Percentiles rank a stretch among this genome's conserved stretches.
These are phyloP conservation scores for Aristolochia californica DNA, from an alignment of 164 flowering plant species.

Conservation along the genomic window DNA sequence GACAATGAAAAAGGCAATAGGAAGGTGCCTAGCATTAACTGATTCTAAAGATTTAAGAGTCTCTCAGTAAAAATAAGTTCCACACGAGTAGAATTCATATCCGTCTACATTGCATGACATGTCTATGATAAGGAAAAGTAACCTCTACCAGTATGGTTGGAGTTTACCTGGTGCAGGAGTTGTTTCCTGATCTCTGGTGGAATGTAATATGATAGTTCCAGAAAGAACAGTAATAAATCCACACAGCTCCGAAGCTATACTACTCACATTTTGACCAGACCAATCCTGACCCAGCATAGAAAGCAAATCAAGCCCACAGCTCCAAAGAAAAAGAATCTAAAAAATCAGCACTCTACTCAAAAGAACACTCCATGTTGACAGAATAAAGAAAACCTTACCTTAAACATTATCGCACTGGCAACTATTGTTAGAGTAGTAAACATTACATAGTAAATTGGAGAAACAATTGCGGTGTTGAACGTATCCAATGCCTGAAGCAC, in stretches of 20 bases:
- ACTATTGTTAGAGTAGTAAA: conserved; percentile 83
- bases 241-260: conserved; percentile 86
- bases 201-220: conserved; percentile 81
- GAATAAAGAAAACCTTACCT: conserved; percentile 35
- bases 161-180: conserved; percentile 45
- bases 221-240: conserved; percentile 83
- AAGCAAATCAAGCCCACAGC: background rate
- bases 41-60: no score
- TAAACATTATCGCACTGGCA: conserved; percentile 92
- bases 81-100: no score
- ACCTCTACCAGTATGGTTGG: background rate
- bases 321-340: background rate
- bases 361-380: background rate
- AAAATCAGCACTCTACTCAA: background rate
- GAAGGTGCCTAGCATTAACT: no score
- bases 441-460: conserved; percentile 93
- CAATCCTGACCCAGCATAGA: conserved; percentile 61
- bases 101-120: no score
- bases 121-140: background rate
- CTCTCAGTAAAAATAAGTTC: no score
- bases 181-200: conserved; percentile 69
- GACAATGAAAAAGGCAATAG: no score
- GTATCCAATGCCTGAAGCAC: conserved; percentile 75
- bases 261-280: conserved; percentile 69
- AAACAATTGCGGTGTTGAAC: conserved; percentile 83